phyloP scores from a whole-genome alignment of 768 basidiomycete species.

The Pulveroboletus frians region DNA sequence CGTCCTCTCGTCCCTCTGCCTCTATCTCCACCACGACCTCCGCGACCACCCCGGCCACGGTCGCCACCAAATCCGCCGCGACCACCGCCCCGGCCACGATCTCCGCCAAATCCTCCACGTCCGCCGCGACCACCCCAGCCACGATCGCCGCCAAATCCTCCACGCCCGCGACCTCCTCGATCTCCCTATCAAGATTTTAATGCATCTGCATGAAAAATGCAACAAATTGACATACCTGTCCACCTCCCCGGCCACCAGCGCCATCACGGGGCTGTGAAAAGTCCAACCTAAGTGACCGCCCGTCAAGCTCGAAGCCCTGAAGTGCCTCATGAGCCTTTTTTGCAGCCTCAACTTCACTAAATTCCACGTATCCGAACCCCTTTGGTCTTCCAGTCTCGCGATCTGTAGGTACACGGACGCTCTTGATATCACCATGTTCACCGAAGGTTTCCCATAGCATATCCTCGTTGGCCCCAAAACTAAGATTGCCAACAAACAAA shows the following conservation, averaged over 20 bases:
- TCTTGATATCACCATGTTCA: conserved; percentile 80
- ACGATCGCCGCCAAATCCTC: conserved; percentile 26
- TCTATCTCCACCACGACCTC: conserved; percentile 38
- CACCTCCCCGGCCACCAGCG: conserved; percentile 47
- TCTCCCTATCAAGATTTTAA: conserved; percentile 21
- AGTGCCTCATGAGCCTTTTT: conserved; percentile 72
- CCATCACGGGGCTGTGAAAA: conserved; percentile 77
- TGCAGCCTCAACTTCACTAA: conserved; percentile 72
- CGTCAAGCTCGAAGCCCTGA: conserved; percentile 72
- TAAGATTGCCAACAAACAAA: conserved; percentile 89
- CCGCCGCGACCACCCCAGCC: conserved; percentile 31
- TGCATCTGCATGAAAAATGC: not conserved
- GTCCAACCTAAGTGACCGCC: conserved; percentile 77
- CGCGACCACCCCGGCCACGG: conserved; percentile 37
- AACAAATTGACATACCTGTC: conserved; percentile 35
- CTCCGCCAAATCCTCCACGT: conserved; percentile 28
- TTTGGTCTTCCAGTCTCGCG: conserved; percentile 86
- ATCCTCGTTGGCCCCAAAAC: conserved; percentile 78
- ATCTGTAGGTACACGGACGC: conserved; percentile 88
- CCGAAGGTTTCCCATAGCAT: conserved; percentile 85
- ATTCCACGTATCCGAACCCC: conserved; percentile 97
- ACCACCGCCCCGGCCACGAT: conserved; percentile 33
- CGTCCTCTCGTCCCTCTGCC: conserved; percentile 35
- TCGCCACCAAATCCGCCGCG: conserved; percentile 26
- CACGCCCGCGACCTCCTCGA: conserved; percentile 32